These are phyloP conservation scores for Leccinum olivaceoglutinosum DNA, from an alignment of 1,284 basidiomycete species.

Conservation along the genomic window DNA sequence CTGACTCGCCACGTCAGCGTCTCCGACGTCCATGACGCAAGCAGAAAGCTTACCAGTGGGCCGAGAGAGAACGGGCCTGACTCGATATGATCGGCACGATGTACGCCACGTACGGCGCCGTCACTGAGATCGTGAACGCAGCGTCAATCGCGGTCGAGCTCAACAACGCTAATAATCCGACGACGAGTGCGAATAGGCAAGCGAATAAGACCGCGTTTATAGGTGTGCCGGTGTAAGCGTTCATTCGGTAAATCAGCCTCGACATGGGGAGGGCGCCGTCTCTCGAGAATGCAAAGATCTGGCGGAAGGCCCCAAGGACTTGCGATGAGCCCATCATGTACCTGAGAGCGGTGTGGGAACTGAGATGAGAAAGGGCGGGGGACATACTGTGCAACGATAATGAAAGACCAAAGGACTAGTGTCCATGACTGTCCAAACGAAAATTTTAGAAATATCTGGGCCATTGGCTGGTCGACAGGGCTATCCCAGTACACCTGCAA, in stretches of 20 bases:
- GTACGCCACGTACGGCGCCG: background rate
- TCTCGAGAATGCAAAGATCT: background rate
- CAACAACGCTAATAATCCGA: background rate
- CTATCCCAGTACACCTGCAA: background rate
- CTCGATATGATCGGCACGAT: background rate
- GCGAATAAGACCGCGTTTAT: background rate
- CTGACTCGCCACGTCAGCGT: background rate
- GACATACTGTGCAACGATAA: slow-evolving; percentile 22
- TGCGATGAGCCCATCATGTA: background rate
- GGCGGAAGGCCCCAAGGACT: background rate
- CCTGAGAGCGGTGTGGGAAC: background rate
- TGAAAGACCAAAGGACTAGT: slow-evolving; percentile 15
- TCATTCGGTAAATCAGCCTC: background rate
- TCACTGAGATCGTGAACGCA: background rate
- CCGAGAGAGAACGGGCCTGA: background rate
- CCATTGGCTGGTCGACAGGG: background rate
- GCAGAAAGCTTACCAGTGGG: background rate
- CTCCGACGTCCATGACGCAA: background rate
- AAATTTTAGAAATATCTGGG: background rate
- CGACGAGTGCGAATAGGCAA: background rate
- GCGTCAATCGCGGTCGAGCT: background rate
- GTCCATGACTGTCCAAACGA: background rate
- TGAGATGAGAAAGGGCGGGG: background rate
- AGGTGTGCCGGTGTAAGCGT: background rate
- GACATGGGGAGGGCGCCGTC: background rate